Evolutionary conservation across 495 filamentous ascomycete species (phyloP), one percentile per base, ranked within the genome.

Genomic region (Aspergillus olivimuriae): DNA sequence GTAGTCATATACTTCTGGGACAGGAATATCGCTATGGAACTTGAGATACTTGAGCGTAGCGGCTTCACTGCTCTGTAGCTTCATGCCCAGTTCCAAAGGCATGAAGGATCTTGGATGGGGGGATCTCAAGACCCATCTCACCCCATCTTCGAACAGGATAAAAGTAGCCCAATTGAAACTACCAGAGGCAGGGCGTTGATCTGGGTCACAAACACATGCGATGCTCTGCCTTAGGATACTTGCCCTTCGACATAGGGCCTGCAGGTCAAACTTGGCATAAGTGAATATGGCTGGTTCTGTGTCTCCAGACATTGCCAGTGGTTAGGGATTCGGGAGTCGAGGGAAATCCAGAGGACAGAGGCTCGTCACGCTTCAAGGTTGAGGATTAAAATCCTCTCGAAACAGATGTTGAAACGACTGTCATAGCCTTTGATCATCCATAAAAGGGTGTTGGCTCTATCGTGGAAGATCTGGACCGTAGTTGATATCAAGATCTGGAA

Each of bases 111-210:
- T 42, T 4, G 15, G 17, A 16, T 37, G 41, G 24, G 58, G 52
- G n/a, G 55, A 56, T 44, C 58, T 39, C n/a, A 58, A 54, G 2
- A 58, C 44, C 55, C 58, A 61, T 50, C 38, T 33, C 26, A 56
- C 36, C 14, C 50, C 34, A 20, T 61, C 58, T 30, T 56, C 52
- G 35, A 61, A 61, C 10, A 41, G 41, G 37, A 61, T 34, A 26
- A 55, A 54, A 31, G 59, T 26, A 36, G 50, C 52, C 55, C 52
- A 61, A 42, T 61, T 56, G 42, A 58, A 56, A 34, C 50, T 55
- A 23, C 58, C 56, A 16, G 42, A 46, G 14, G 50, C 52, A 26
- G 58, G 58, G 42, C 21, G 39, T 51, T 58, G 52, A 28, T 51
- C 33, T 22, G 42, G 48, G 30, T 57, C 41, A 39, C 52, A 59